Evolutionary conservation across 1,284 basidiomycete species (phyloP).

Genomic region (Austroboletus niveus): DNA sequence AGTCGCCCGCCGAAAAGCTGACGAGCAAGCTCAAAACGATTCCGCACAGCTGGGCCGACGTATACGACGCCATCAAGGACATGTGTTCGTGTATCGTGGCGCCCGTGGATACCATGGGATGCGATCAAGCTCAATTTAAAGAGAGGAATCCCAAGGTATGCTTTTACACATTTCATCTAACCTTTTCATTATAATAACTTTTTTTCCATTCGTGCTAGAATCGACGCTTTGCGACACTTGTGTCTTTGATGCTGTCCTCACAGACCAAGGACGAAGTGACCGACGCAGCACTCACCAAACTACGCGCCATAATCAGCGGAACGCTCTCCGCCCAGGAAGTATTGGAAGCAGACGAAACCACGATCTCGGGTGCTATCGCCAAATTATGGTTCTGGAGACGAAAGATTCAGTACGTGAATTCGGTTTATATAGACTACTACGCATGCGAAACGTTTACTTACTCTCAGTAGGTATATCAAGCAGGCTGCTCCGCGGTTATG

Average conservation of each 20-base stretch:
- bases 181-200: no score
- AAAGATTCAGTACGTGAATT: conserved; percentile 67
- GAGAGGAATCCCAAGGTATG: conserved; percentile 67
- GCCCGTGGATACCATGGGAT: conserved; percentile 93
- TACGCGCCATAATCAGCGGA: conserved; percentile 74
- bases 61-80: conserved; percentile 72
- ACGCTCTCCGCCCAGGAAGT: conserved; percentile 76
- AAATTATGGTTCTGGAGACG: conserved; percentile 94
- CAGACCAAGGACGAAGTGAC: conserved; percentile 95
- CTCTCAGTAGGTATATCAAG: conserved; percentile 61
- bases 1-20: conserved; percentile 1
- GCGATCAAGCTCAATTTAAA: conserved; percentile 61
- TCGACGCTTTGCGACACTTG: conserved; percentile 78
- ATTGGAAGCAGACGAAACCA: conserved; percentile 58
- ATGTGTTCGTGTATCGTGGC: conserved; percentile 76
- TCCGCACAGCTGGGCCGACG: conserved; percentile 63
- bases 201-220: conserved; percentile 38
- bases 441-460: no score
- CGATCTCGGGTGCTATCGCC: conserved; percentile 72
- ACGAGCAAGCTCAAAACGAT: conserved; percentile 40
- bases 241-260: conserved; percentile 93
- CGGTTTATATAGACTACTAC: neutral
- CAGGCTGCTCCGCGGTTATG: conserved; percentile 66
- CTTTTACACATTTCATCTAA: neutral
- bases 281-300: conserved; percentile 75